Percentiles rank a stretch among this genome's conserved stretches.
These are phyloP conservation scores for Komagataella ulmi DNA, from an alignment of 805 yeast genomes.

Conservation along the genomic window DNA sequence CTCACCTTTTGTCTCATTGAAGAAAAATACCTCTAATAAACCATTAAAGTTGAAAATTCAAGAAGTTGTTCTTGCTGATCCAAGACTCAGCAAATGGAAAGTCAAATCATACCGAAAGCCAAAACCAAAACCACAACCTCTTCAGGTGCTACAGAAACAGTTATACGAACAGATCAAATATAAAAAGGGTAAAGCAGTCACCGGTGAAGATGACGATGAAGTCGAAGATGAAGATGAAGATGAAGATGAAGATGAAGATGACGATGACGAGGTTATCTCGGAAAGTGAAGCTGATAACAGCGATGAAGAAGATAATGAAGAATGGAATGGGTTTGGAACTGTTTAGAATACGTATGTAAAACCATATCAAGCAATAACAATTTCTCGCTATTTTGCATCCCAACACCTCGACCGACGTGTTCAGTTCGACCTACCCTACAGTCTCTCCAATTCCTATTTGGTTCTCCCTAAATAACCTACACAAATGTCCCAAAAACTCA, in stretches of 20 bases:
- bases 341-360: constrained; percentile 2
- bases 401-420: not conserved
- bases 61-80: constrained; percentile 55
- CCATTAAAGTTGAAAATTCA: constrained; percentile 51
- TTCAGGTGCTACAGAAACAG: constrained; percentile 4
- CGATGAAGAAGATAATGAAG: constrained; percentile 8
- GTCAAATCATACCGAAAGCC: constrained; percentile 15
- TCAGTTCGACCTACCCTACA: not conserved
- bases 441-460: not conserved
- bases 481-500: constrained; percentile 45
- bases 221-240: constrained; percentile 15
- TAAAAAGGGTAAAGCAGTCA: constrained; percentile 15
- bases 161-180: constrained; percentile 7
- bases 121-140: constrained; percentile 7
- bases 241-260: constrained; percentile 6
- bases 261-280: constrained; percentile 8
- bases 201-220: constrained; percentile 16
- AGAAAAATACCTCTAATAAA: constrained; percentile 36
- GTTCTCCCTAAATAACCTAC: not conserved
- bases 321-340: constrained; percentile 18
- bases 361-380: not conserved
- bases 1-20: constrained; percentile 44
- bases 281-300: constrained; percentile 17
- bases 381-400: not conserved
- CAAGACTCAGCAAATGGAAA: constrained; percentile 55